Evolutionary conservation across 129 eudicot genomes (phyloP).

Genomic region (Flaveria bidentis): DNA sequence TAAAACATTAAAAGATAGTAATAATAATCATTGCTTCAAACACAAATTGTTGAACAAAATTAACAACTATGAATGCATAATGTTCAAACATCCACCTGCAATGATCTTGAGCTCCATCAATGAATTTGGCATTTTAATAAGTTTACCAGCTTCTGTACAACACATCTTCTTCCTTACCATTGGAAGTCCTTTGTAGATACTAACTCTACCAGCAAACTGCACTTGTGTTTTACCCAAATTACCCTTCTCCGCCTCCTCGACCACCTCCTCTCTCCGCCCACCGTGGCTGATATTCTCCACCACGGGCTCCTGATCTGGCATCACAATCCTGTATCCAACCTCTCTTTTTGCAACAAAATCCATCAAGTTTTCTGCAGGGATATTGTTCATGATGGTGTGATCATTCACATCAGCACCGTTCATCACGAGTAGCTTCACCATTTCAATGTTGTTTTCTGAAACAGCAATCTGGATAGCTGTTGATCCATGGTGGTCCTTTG

Average conservation of each 20-base stretch:
- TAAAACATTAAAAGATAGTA: background rate
- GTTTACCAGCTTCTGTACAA: slow-evolving; percentile 71
- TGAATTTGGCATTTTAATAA: slow-evolving; percentile 68
- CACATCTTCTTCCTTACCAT: slow-evolving; percentile 43
- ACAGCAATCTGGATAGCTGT: slow-evolving; percentile 71
- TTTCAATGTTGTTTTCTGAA: slow-evolving; percentile 53
- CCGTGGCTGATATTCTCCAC: slow-evolving; percentile 3
- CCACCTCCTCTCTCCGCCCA: slow-evolving; percentile 24
- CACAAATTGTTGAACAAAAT: background rate
- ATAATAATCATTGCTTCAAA: background rate
- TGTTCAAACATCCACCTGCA: slow-evolving; percentile 59
- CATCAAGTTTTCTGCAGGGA: slow-evolving; percentile 45
- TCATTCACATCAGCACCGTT: slow-evolving; percentile 68
- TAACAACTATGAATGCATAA: slow-evolving; percentile 12
- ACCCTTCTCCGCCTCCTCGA: slow-evolving; percentile 29
- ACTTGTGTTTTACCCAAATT: slow-evolving; percentile 34
- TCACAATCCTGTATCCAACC: slow-evolving; percentile 59
- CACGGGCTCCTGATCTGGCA: slow-evolving; percentile 44
- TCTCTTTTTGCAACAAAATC: slow-evolving; percentile 64
- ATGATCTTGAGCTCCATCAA: slow-evolving; percentile 64
- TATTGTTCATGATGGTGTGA: slow-evolving; percentile 30
- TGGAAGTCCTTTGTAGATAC: slow-evolving; percentile 86
- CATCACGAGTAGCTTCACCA: slow-evolving; percentile 61
- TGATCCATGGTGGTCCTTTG: slow-evolving; percentile 64
- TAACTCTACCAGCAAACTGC: slow-evolving; percentile 48